phyloP scores from a whole-genome alignment of 441 rosid genomes.

The Euphorbia corollata region DNA sequence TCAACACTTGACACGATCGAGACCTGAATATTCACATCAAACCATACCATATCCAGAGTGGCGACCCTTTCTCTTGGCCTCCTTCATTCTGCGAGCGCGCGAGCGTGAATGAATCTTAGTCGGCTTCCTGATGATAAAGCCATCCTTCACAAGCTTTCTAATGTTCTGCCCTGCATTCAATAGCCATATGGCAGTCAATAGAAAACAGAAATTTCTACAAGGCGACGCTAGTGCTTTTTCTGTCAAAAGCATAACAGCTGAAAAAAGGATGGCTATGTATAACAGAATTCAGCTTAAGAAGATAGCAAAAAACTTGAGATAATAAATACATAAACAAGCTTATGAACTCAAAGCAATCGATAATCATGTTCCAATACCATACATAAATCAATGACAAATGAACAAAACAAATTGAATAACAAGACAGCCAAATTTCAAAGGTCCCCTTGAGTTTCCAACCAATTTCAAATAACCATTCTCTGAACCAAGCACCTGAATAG shows the following conservation, averaged over 20 bases:
- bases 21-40: neutral
- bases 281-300: neutral
- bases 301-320: neutral
- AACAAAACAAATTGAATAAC: too few relatives aligned
- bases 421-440: too few relatives aligned
- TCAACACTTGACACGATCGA: neutral
- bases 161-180: conserved; percentile 64
- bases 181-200: neutral
- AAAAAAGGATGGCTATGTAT: too few relatives aligned
- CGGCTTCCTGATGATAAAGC: conserved; percentile 90
- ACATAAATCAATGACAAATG: too few relatives aligned
- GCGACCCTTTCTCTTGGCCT: conserved; percentile 87
- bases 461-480: too few relatives aligned
- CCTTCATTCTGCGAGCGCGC: conserved; percentile 79
- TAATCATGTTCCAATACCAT: too few relatives aligned
- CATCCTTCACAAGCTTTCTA: conserved; percentile 93
- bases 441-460: too few relatives aligned
- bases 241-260: too few relatives aligned
- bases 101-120: conserved; percentile 92
- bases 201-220: neutral
- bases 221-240: neutral
- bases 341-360: too few relatives aligned
- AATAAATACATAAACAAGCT: neutral
- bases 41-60: conserved; percentile 79
- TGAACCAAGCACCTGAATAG: neutral